Conservation (phyloP, 306 rosid genomes). For the Cucumis hystrix region DNA sequence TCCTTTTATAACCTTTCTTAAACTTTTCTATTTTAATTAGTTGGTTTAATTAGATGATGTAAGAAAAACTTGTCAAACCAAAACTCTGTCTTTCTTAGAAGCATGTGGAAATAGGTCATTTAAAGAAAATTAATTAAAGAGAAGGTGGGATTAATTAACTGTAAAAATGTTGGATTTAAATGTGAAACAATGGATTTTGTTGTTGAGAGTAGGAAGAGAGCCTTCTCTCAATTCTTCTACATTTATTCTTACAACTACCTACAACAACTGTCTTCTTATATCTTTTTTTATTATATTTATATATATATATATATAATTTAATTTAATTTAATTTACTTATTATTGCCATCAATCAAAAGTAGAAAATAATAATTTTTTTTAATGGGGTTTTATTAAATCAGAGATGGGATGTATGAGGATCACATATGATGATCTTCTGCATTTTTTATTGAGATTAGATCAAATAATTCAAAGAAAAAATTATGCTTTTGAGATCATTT, state of each 20-base stretch:
- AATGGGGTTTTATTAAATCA: too few species aligned
- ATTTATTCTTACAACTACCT: background rate
- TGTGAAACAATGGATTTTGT: constrained; percentile 14
- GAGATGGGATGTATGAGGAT: background rate
- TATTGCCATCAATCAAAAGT: background rate
- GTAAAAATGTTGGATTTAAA: background rate
- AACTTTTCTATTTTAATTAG: background rate
- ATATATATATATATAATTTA: too few species aligned
- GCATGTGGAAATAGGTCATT: constrained; percentile 13
- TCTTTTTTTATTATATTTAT: background rate
- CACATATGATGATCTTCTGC: background rate
- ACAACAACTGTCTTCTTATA: background rate
- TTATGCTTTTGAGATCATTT: too few species aligned
- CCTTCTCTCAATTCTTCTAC: background rate
- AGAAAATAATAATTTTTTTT: background rate
- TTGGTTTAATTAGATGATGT: background rate
- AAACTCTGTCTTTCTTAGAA: constrained; percentile 2
- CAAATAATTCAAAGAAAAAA: too few species aligned
- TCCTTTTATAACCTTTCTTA: background rate
- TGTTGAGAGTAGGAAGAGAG: background rate
- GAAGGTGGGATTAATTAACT: background rate
- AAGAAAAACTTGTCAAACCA: constrained; percentile 9
- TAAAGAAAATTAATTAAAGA: background rate
- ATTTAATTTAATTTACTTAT: background rate
- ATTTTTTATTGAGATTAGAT: too few species aligned